Evolutionary conservation across 2,329 filamentous ascomycete genomes (phyloP).

Genomic region (Pyrenophora seminiperda): DNA sequence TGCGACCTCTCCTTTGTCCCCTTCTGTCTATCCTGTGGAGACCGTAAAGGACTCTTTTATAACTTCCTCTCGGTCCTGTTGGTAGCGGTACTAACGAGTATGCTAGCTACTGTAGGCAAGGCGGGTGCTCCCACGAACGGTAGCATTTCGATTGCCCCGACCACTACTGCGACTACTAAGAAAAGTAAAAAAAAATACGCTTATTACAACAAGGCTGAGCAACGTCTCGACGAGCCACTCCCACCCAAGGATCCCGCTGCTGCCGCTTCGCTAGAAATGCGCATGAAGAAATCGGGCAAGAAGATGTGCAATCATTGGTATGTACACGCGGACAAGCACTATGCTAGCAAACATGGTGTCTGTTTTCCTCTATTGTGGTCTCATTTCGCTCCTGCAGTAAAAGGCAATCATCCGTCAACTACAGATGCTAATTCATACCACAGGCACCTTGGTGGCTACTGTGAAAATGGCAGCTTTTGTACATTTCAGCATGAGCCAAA

Average conservation of each 20-base stretch:
- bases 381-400: no score
- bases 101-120: constrained; percentile 53
- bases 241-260: constrained; percentile 36
- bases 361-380: no score
- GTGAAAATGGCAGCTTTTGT: constrained; percentile 49
- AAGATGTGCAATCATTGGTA: constrained; percentile 45
- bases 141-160: constrained; percentile 47
- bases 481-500: constrained; percentile 51
- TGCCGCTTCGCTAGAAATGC: constrained; percentile 32
- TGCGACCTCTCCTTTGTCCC: no score
- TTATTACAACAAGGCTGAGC: constrained; percentile 50
- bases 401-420: no score
- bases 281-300: constrained; percentile 37
- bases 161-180: constrained; percentile 17
- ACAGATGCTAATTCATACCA: neutral
- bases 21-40: no score
- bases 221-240: constrained; percentile 51
- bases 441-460: constrained; percentile 45
- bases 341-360: no score
- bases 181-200: constrained; percentile 44
- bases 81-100: constrained; percentile 13
- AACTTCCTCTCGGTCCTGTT: no score
- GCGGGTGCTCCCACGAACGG: constrained; percentile 32
- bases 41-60: no score
- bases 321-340: neutral